Evolutionary conservation across 2,329 filamentous ascomycete genomes (phyloP).

Genomic region (Mariannaea sp.): DNA sequence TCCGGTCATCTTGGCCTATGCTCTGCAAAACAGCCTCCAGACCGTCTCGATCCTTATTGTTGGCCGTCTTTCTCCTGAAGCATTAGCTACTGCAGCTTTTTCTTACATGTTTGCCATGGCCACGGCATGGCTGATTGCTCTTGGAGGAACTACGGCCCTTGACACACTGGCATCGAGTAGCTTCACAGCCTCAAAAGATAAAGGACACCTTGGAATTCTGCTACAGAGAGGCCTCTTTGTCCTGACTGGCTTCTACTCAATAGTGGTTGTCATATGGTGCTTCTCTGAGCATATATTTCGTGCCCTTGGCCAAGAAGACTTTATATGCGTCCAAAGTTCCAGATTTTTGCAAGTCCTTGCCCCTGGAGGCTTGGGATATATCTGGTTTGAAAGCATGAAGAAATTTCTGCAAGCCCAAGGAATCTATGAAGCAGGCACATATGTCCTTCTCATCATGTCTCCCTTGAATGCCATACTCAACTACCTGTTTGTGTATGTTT

Average conservation of each 20-base stretch:
- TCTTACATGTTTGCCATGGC: conserved; percentile 95
- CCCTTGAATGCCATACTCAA: conserved; percentile 82
- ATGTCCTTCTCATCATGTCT: conserved; percentile 80
- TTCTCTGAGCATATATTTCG: conserved; percentile 76
- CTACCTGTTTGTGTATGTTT: conserved; percentile 75
- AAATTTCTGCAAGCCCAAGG: conserved; percentile 89
- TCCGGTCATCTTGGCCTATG: conserved; percentile 83
- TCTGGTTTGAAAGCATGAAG: conserved; percentile 87
- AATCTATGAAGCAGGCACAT: conserved; percentile 82
- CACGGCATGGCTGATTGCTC: conserved; percentile 82
- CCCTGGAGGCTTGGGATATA: conserved; percentile 82
- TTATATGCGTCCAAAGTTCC: conserved; percentile 74
- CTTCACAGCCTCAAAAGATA: conserved; percentile 81
- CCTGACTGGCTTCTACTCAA: conserved; percentile 71
- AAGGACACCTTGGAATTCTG: conserved; percentile 76
- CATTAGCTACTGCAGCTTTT: conserved; percentile 81
- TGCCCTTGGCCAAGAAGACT: conserved; percentile 75
- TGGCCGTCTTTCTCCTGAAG: conserved; percentile 77
- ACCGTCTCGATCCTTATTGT: conserved; percentile 82
- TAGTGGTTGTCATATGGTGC: conserved; percentile 75
- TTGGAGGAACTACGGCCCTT: conserved; percentile 84
- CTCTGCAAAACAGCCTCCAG: conserved; percentile 83
- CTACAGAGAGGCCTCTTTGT: conserved; percentile 78
- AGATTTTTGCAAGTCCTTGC: conserved; percentile 74
- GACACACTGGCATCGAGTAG: conserved; percentile 83